phyloP scores from a whole-genome alignment of 768 basidiomycete genomes.

The Suillus americanus region DNA sequence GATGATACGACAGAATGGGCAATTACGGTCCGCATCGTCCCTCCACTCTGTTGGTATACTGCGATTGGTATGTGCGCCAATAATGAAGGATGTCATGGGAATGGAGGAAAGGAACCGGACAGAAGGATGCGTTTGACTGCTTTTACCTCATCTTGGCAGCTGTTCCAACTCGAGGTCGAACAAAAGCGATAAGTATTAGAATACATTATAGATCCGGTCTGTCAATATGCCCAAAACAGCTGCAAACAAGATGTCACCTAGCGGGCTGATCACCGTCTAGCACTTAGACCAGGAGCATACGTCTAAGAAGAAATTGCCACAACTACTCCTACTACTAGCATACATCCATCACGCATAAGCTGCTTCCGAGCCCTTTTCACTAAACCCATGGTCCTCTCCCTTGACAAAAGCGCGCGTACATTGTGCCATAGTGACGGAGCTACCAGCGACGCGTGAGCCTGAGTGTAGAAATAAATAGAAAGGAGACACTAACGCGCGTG shows the following conservation, averaged over 20 bases:
- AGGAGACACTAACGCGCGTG: constrained; percentile 71
- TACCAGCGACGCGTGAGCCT: constrained; percentile 25
- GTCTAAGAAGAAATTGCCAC: neutral
- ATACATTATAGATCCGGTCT: neutral
- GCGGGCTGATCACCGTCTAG: neutral
- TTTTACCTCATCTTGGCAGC: neutral
- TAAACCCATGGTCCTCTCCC: constrained; percentile 62
- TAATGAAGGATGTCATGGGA: constrained; percentile 73
- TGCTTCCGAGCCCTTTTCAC: constrained; percentile 44
- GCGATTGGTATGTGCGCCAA: constrained; percentile 57
- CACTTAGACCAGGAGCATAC: neutral
- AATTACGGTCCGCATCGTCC: constrained; percentile 38
- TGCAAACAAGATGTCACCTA: neutral
- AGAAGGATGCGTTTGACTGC: neutral
- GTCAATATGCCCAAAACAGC: neutral
- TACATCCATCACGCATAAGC: constrained; percentile 39
- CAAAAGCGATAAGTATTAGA: neutral
- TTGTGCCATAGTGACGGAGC: constrained; percentile 95
- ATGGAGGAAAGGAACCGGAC: neutral
- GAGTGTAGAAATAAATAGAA: constrained; percentile 1
- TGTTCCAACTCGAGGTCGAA: neutral
- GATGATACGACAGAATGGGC: constrained; percentile 70
- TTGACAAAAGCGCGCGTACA: constrained; percentile 87
- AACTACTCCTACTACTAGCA: constrained; percentile 6
- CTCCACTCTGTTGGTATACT: constrained; percentile 48